Conservation (phyloP, 192 early-diverging fungal genomes). For the Allomyces macrogynus region DNA sequence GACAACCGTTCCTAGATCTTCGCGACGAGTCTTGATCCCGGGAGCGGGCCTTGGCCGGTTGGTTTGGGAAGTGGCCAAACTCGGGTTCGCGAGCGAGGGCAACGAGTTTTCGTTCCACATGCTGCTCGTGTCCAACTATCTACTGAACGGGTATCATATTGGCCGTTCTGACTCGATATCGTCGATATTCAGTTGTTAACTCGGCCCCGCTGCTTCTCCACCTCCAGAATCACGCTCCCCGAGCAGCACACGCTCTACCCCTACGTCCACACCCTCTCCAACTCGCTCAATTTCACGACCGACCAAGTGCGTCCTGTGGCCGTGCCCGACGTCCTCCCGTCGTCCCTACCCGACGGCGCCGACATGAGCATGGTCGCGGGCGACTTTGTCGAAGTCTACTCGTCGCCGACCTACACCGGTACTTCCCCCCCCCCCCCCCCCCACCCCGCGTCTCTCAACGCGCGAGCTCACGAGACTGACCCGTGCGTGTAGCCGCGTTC, state of each 20-base stretch:
- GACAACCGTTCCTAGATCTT: too few relatives aligned
- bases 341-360: constrained; percentile 21
- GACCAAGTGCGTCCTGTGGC: constrained; percentile 43
- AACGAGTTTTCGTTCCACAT: constrained; percentile 97
- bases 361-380: constrained; percentile 95
- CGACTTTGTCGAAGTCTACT: constrained; percentile 86
- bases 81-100: constrained; percentile 54
- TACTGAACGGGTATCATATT: constrained; percentile 87
- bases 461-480: too few relatives aligned
- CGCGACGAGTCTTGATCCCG: constrained; percentile 54
- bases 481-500: constrained; percentile 39
- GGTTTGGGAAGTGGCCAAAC: constrained; percentile 71
- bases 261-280: constrained; percentile 82
- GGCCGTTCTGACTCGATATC: background rate
- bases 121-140: constrained; percentile 81
- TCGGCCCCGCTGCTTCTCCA: background rate
- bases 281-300: constrained; percentile 24
- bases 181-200: constrained; percentile 2
- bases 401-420: constrained; percentile 1
- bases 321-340: constrained; percentile 72
- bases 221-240: constrained; percentile 18
- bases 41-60: constrained; percentile 92
- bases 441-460: too few relatives aligned
- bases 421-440: too few relatives aligned
- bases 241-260: constrained; percentile 63